These are phyloP conservation scores for Botrytis pseudocinerea DNA, from an alignment of 2,329 filamentous ascomycete species.

Conservation along the genomic window DNA sequence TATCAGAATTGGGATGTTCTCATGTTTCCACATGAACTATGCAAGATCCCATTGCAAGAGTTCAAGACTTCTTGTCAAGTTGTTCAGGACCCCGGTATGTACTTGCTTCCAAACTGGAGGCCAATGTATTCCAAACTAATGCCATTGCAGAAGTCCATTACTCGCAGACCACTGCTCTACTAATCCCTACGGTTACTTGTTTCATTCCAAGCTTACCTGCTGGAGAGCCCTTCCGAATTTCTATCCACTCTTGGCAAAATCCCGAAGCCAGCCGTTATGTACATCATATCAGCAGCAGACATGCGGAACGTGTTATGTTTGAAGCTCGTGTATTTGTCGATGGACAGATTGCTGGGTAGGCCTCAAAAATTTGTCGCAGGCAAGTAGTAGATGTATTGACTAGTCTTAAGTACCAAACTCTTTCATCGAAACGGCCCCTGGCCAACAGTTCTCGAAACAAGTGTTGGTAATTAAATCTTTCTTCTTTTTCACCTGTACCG, in stretches of 20 bases:
- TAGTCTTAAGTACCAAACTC: constrained; percentile 44
- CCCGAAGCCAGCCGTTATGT: constrained; percentile 60
- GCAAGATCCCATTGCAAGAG: constrained; percentile 73
- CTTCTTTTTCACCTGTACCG: neutral
- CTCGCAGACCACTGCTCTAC: constrained; percentile 4
- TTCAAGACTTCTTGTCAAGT: constrained; percentile 79
- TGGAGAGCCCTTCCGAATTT: constrained; percentile 66
- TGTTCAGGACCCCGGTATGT: constrained; percentile 50
- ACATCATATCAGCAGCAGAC: constrained; percentile 53
- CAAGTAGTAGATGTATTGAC: neutral
- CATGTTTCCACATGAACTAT: constrained; percentile 66
- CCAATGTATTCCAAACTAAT: neutral
- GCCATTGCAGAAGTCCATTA: neutral
- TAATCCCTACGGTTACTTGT: constrained; percentile 66
- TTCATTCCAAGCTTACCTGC: constrained; percentile 66
- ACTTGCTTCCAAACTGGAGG: neutral
- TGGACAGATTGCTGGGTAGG: constrained; percentile 61
- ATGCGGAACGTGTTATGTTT: constrained; percentile 58
- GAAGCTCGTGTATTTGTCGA: constrained; percentile 70
- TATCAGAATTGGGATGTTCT: constrained; percentile 87
- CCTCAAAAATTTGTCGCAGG: neutral
- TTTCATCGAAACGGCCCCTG: constrained; percentile 52
- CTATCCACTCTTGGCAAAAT: constrained; percentile 71
- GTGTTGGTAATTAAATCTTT: constrained; percentile 46
- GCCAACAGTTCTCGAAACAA: constrained; percentile 49